Evolutionary conservation across 2,329 filamentous ascomycete genomes (phyloP).

Genomic region (Aspergillus jensenii): DNA sequence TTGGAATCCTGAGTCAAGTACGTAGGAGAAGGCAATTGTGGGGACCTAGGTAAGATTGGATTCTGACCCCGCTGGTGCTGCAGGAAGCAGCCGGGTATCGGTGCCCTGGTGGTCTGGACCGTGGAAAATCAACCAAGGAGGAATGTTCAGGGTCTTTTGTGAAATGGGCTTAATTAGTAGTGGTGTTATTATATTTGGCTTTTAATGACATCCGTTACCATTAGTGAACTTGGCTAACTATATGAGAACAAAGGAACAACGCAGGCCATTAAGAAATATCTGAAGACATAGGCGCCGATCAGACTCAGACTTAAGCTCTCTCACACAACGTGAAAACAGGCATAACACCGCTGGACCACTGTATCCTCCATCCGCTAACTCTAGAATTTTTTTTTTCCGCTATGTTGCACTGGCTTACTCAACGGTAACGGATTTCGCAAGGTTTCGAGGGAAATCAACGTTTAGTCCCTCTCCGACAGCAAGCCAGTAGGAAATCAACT

Average conservation of each 20-base stretch:
- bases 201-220: slow-evolving; percentile 1
- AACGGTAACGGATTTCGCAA: slow-evolving; percentile 98
- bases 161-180: not conserved
- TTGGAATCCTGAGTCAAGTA: no score
- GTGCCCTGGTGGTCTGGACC: not conserved
- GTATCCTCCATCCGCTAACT: slow-evolving; percentile 7
- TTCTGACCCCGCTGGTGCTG: not conserved
- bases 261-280: not conserved
- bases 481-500: slow-evolving; percentile 98
- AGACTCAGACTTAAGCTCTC: slow-evolving; percentile 5
- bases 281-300: not conserved
- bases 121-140: not conserved
- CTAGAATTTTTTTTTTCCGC: not conserved
- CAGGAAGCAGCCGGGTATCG: not conserved
- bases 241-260: not conserved
- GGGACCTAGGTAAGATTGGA: not conserved
- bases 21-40: not conserved
- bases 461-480: slow-evolving; percentile 94
- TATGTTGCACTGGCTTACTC: slow-evolving; percentile 64
- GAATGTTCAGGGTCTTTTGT: not conserved
- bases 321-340: slow-evolving; percentile 1
- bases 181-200: no score
- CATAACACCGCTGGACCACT: not conserved
- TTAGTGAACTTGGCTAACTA: not conserved
- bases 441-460: slow-evolving; percentile 96